phyloP scores from a whole-genome alignment of 2,329 filamentous ascomycete genomes.

The Colletotrichum sp. region DNA sequence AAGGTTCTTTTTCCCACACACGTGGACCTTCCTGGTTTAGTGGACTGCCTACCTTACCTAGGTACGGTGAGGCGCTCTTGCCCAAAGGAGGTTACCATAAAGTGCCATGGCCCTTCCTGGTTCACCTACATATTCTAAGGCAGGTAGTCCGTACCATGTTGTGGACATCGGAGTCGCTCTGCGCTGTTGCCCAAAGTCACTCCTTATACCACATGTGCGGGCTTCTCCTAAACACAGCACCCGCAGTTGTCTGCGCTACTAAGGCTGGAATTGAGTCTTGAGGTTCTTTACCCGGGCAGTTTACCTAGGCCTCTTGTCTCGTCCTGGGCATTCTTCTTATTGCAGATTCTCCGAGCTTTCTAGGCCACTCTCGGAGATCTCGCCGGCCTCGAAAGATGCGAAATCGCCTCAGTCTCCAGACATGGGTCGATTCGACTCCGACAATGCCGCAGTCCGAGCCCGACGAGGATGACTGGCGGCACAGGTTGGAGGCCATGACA shows the following conservation, averaged over 20 bases:
- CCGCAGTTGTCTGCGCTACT: neutral
- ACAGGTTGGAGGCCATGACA: neutral
- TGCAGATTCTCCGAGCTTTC: neutral
- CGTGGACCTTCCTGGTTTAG: neutral
- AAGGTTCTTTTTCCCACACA: neutral
- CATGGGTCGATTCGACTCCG: conserved; percentile 8
- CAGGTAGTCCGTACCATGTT: neutral
- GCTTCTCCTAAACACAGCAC: neutral
- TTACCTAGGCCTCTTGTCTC: neutral
- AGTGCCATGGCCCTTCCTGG: neutral
- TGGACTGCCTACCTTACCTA: neutral
- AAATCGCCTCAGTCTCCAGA: conserved; percentile 6
- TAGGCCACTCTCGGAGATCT: neutral
- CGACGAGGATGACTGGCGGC: neutral
- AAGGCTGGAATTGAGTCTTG: neutral
- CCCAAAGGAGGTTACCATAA: neutral
- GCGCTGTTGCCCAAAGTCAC: neutral
- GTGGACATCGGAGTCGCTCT: neutral
- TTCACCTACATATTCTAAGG: neutral
- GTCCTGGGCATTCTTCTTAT: neutral
- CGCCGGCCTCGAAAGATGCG: neutral
- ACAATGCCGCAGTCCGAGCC: neutral
- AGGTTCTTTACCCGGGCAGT: neutral
- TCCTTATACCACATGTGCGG: neutral
- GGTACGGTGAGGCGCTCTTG: neutral